These are phyloP conservation scores for Trichoderma sp. DNA, from an alignment of 2,329 filamentous ascomycete genomes.

Conservation along the genomic window DNA sequence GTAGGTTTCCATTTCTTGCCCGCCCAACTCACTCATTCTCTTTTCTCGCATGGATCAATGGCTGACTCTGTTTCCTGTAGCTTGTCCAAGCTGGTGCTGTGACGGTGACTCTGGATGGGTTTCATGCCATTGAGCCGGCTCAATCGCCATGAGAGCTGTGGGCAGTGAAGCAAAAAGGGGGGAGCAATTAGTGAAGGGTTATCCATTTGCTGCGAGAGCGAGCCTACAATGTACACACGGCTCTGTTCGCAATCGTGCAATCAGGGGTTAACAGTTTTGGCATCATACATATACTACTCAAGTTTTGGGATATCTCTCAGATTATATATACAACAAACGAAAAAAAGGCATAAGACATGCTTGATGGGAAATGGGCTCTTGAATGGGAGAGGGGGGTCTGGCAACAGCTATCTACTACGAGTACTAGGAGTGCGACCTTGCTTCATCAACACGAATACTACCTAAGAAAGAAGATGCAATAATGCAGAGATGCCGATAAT, in stretches of 20 bases:
- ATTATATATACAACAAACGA: neutral
- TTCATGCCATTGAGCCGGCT: slow-evolving; percentile 61
- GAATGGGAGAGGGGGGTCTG: slow-evolving; percentile 4
- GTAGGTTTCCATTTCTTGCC: slow-evolving; percentile 59
- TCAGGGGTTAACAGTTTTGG: neutral
- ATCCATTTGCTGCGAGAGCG: neutral
- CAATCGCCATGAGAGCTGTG: slow-evolving; percentile 34
- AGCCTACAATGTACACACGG: neutral
- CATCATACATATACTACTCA: neutral
- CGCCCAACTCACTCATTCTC: neutral
- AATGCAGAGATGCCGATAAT: neutral
- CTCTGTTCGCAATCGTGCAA: neutral
- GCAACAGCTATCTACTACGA: neutral
- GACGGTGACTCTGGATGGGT: slow-evolving; percentile 78
- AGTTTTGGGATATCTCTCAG: neutral
- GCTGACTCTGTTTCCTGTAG: slow-evolving; percentile 47
- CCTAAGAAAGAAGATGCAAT: neutral
- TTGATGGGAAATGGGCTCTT: neutral
- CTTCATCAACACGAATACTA: neutral
- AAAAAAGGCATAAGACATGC: slow-evolving; percentile 31
- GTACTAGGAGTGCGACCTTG: too few species aligned
- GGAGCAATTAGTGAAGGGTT: neutral
- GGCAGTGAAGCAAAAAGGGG: neutral
- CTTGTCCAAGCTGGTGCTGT: slow-evolving; percentile 95
- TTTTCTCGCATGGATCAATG: neutral